Percentiles rank a stretch among this genome's conserved stretches.
Evolutionary conservation across 345 rosid genomes (phyloP).

Genomic region (Aquilaria yunnanensis): DNA sequence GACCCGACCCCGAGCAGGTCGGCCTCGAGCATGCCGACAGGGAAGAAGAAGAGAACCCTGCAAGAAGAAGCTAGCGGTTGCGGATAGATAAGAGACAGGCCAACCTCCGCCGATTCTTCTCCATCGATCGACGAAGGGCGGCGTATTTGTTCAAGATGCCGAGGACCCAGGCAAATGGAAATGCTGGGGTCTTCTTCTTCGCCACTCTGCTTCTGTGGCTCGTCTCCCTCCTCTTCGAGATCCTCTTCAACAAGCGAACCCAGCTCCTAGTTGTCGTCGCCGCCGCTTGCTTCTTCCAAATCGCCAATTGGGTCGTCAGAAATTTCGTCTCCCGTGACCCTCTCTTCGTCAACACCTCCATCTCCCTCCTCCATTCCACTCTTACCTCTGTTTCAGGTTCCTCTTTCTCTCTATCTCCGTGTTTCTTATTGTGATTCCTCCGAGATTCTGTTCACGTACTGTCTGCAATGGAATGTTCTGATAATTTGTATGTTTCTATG

Average conservation of each 20-base stretch:
- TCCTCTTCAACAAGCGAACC: constrained; percentile 45
- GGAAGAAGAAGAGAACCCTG: too few relatives aligned
- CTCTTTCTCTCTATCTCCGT: background rate
- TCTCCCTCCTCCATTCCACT: constrained; percentile 84
- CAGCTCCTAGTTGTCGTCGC: constrained; percentile 47
- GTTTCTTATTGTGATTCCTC: background rate
- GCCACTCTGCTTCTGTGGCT: constrained; percentile 87
- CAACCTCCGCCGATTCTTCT: too few relatives aligned
- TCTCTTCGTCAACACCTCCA: constrained; percentile 79
- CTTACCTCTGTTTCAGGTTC: constrained; percentile 76
- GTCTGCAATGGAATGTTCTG: constrained; percentile 1
- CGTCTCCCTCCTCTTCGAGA: constrained; percentile 74
- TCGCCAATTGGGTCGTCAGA: constrained; percentile 60
- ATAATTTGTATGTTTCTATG: background rate
- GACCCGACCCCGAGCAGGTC: too few relatives aligned
- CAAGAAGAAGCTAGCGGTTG: background rate
- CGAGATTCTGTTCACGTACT: background rate
- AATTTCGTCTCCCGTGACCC: constrained; percentile 62
- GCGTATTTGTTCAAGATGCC: too few relatives aligned
- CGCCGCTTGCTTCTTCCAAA: constrained; percentile 61
- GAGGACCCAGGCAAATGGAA: background rate
- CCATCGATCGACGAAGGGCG: too few relatives aligned
- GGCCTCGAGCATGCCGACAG: too few relatives aligned
- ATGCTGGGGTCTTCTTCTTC: constrained; percentile 53
- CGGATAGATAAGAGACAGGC: background rate